These are phyloP conservation scores for Hordeum marinum DNA, from an alignment of 176 grass and related monocot species.

Conservation along the genomic window DNA sequence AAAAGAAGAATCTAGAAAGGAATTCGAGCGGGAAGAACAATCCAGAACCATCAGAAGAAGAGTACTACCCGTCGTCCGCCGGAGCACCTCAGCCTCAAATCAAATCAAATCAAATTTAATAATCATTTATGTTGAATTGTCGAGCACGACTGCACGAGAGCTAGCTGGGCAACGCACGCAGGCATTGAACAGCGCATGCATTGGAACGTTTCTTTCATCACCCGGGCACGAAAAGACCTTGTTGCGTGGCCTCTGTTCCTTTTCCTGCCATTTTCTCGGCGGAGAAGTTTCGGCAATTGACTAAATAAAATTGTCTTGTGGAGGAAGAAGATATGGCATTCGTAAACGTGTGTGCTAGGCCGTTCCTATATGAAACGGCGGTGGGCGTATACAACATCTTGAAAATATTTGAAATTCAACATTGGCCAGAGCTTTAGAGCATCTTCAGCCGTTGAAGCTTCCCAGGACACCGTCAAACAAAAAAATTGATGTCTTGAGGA, in stretches of 20 bases:
- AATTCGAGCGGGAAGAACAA: neutral
- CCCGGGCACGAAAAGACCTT: constrained; percentile 7
- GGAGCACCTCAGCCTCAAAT: neutral
- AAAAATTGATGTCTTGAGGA: no score
- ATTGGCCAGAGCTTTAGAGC: no score
- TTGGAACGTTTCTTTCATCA: constrained; percentile 35
- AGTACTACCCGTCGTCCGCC: neutral
- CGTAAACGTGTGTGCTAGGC: no score
- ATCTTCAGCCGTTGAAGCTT: no score
- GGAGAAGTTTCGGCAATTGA: neutral
- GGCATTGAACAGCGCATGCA: neutral
- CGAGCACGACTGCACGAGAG: neutral
- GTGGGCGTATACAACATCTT: no score
- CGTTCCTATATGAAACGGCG: no score
- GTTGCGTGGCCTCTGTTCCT: constrained; percentile 5
- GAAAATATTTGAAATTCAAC: no score
- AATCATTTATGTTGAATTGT: neutral
- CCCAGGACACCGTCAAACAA: no score
- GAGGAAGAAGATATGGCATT: no score
- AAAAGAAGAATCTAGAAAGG: constrained; percentile 2
- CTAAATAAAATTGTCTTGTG: no score
- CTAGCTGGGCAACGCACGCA: neutral
- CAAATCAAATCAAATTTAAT: no score
- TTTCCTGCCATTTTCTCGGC: constrained; percentile 24
- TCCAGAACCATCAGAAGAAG: neutral